A percentile compares a stretch with the other conserved stretches of the same genome.
These are phyloP conservation scores for Tricharina praecox DNA, from an alignment of 495 filamentous ascomycete genomes.

Conservation along the genomic window DNA sequence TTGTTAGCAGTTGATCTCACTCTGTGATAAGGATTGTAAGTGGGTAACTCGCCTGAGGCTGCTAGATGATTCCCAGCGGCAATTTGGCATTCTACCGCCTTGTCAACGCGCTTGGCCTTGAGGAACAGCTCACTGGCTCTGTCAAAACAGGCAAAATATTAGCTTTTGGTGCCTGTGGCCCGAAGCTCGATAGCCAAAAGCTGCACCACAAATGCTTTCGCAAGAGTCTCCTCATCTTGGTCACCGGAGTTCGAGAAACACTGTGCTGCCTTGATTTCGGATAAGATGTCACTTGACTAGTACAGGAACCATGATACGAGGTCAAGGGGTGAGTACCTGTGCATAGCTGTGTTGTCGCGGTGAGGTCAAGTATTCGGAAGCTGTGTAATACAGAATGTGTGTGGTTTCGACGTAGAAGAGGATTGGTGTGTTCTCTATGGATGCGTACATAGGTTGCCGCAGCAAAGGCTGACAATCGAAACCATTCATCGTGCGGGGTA, in stretches of 20 bases:
- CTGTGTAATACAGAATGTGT: too few relatives aligned
- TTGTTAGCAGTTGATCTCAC: neutral
- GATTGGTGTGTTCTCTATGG: too few relatives aligned
- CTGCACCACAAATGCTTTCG: slow-evolving; percentile 9
- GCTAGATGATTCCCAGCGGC: neutral
- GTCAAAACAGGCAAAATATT: neutral
- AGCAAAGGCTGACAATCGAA: too few relatives aligned
- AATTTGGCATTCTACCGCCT: slow-evolving; percentile 9
- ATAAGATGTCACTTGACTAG: too few relatives aligned
- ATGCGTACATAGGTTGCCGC: too few relatives aligned
- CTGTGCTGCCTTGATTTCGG: too few relatives aligned
- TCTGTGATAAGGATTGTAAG: neutral
- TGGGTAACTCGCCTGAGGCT: slow-evolving; percentile 5
- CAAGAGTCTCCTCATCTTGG: neutral
- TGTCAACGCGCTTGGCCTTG: neutral
- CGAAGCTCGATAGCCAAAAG: slow-evolving; percentile 1
- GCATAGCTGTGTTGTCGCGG: slow-evolving; percentile 12
- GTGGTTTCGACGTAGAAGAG: too few relatives aligned
- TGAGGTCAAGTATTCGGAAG: slow-evolving; percentile 12
- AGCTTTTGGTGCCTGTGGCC: neutral
- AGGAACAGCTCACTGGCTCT: slow-evolving; percentile 6
- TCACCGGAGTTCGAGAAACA: slow-evolving; percentile 11
- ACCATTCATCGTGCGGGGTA: too few relatives aligned
- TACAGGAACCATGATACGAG: neutral
- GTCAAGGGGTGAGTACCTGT: slow-evolving; percentile 1